phyloP scores from a whole-genome alignment of 192 early-diverging fungal genomes.

The Entomortierella lignicola region DNA sequence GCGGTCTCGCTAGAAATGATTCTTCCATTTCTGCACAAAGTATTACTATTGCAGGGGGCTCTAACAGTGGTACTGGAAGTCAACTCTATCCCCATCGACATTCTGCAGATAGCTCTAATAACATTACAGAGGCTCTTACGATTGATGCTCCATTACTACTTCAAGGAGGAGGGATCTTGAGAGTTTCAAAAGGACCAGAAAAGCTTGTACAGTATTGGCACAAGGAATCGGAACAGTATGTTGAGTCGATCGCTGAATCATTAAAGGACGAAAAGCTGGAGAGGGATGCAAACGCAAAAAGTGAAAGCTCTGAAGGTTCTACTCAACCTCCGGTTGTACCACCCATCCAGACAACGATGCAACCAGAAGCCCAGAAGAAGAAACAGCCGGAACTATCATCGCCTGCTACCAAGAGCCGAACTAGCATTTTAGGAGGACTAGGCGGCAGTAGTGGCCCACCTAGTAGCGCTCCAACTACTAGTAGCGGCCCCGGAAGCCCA shows the following conservation, averaged over 20 bases:
- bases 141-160: constrained; percentile 24
- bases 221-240: constrained; percentile 28
- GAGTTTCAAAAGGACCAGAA: constrained; percentile 45
- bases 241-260: constrained; percentile 23
- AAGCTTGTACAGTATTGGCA: constrained; percentile 45
- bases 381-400: neutral
- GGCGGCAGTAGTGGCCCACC: neutral
- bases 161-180: constrained; percentile 34
- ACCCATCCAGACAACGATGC: neutral
- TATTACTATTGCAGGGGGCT: neutral
- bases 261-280: constrained; percentile 16
- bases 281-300: neutral
- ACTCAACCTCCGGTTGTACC: neutral
- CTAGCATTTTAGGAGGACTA: neutral
- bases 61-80: constrained; percentile 3
- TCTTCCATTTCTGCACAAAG: constrained; percentile 9
- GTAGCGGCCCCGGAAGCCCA: constrained; percentile 23
- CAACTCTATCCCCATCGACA: constrained; percentile 26
- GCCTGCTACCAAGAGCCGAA: constrained; percentile 3
- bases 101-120: constrained; percentile 35
- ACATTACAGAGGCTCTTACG: constrained; percentile 33
- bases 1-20: constrained; percentile 4
- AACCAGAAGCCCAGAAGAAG: neutral
- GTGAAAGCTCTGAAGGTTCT: neutral
- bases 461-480: neutral